These are phyloP conservation scores for Salix exigua DNA, from an alignment of 345 rosid species.

Conservation along the genomic window DNA sequence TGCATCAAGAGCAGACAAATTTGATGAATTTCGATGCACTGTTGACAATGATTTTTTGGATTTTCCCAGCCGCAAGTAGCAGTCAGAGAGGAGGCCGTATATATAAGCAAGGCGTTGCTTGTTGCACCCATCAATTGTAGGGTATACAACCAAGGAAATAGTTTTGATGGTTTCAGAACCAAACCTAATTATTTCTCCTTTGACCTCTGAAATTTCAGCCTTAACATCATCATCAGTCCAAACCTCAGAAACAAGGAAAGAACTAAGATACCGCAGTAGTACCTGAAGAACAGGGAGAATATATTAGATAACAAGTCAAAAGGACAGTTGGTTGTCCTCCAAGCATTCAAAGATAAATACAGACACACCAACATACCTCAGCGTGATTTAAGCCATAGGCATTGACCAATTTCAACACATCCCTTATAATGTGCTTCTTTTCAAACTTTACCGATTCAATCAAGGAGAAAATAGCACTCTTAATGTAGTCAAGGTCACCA, in stretches of 20 bases:
- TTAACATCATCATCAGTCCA: slow-evolving; percentile 80
- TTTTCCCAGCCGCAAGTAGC: slow-evolving; percentile 60
- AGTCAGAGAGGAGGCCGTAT: slow-evolving; percentile 69
- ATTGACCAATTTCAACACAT: slow-evolving; percentile 55
- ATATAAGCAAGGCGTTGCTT: slow-evolving; percentile 73
- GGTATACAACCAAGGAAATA: slow-evolving; percentile 56
- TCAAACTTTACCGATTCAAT: slow-evolving; percentile 64
- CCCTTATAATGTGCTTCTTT: slow-evolving; percentile 70
- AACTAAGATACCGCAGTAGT: slow-evolving; percentile 51
- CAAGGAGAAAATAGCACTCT: slow-evolving; percentile 50
- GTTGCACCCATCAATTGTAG: slow-evolving; percentile 75
- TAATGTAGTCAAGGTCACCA: slow-evolving; percentile 63
- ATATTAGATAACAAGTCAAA: not conserved
- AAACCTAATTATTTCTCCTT: slow-evolving; percentile 53
- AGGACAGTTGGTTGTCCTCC: not conserved
- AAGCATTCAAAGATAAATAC: not conserved
- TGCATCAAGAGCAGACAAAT: slow-evolving; percentile 32
- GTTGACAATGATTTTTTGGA: slow-evolving; percentile 37
- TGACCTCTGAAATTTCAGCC: slow-evolving; percentile 63
- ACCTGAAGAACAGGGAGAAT: slow-evolving; percentile 43
- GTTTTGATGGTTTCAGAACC: slow-evolving; percentile 63
- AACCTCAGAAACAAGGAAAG: slow-evolving; percentile 66
- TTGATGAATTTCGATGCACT: slow-evolving; percentile 23
- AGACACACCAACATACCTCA: slow-evolving; percentile 48
- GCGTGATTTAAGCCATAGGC: slow-evolving; percentile 54